phyloP scores from a whole-genome alignment of 495 filamentous ascomycete species.

The Neurospora sp. region DNA sequence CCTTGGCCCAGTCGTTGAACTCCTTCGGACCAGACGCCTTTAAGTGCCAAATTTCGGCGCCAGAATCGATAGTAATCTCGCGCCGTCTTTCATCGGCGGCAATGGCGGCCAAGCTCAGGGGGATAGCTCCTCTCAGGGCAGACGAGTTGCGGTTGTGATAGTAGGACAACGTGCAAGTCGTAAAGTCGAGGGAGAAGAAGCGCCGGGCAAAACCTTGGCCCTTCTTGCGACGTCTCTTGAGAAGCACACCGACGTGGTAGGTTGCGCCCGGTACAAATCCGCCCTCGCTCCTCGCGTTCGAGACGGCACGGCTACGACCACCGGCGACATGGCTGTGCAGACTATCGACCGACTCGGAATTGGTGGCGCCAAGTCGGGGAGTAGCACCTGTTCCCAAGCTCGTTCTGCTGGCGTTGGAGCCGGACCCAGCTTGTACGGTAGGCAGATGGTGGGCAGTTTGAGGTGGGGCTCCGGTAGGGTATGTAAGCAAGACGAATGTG shows the following conservation, averaged over 20 bases:
- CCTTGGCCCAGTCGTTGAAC: slow-evolving; percentile 76
- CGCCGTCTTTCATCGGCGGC: slow-evolving; percentile 75
- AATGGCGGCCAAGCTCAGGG: slow-evolving; percentile 80
- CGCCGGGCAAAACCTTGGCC: slow-evolving; percentile 87
- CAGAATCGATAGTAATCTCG: slow-evolving; percentile 94
- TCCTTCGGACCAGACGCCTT: slow-evolving; percentile 71
- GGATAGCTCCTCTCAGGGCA: slow-evolving; percentile 82
- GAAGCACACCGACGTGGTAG: slow-evolving; percentile 70
- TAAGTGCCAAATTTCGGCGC: slow-evolving; percentile 96
- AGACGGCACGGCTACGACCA: slow-evolving; percentile 19
- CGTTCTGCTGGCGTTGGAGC: slow-evolving; percentile 38
- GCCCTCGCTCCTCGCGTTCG: slow-evolving; percentile 23
- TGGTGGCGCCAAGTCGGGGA: slow-evolving; percentile 24
- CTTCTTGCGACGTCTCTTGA: slow-evolving; percentile 84
- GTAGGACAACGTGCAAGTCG: slow-evolving; percentile 84
- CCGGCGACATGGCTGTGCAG: slow-evolving; percentile 36
- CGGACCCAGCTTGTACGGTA: slow-evolving; percentile 37
- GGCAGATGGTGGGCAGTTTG: slow-evolving; percentile 64
- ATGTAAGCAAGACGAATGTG: slow-evolving; percentile 88
- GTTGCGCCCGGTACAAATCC: slow-evolving; percentile 13
- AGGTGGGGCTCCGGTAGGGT: slow-evolving; percentile 75
- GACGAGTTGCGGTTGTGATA: slow-evolving; percentile 90
- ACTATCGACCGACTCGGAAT: slow-evolving; percentile 46
- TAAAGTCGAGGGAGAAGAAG: slow-evolving; percentile 92
- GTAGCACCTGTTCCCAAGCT: slow-evolving; percentile 34